These are phyloP conservation scores for Cryptococcus wingfieldii DNA, from an alignment of 1,284 basidiomycete genomes.

Conservation along the genomic window DNA sequence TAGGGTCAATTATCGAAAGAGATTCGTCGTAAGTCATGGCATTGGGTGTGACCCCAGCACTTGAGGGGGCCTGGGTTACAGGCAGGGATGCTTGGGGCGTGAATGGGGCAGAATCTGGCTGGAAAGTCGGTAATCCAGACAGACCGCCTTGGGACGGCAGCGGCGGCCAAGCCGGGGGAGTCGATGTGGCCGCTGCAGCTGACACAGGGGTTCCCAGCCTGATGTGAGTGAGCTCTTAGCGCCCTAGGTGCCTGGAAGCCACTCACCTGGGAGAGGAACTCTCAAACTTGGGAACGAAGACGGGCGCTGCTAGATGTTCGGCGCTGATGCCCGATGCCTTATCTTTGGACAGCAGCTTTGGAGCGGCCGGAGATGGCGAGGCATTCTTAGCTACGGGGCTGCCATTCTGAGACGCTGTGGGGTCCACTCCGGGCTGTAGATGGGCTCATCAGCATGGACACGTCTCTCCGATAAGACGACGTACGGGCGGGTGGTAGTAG, in stretches of 20 bases:
- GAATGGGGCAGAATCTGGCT: too few relatives aligned
- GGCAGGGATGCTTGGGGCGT: too few relatives aligned
- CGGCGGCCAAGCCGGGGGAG: background rate
- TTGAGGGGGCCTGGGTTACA: too few relatives aligned
- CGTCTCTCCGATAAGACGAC: conserved; percentile 46
- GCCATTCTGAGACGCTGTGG: conserved; percentile 1
- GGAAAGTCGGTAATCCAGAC: too few relatives aligned
- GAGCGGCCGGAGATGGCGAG: background rate
- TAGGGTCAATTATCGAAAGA: too few relatives aligned
- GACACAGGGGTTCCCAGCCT: too few relatives aligned
- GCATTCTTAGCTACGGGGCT: conserved; percentile 9
- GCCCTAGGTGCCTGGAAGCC: background rate
- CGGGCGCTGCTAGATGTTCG: conserved; percentile 57
- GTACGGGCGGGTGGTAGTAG: conserved; percentile 72
- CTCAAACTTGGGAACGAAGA: conserved; percentile 70
- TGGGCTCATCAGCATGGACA: background rate
- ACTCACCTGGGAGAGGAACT: conserved; percentile 23
- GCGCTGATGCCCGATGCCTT: conserved; percentile 18
- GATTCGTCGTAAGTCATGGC: too few relatives aligned
- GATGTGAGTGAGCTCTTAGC: background rate
- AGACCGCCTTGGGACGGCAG: background rate
- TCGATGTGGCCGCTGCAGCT: background rate
- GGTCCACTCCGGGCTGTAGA: conserved; percentile 13
- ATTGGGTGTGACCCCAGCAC: too few relatives aligned
- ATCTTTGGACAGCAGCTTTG: conserved; percentile 50